phyloP scores from a whole-genome alignment of 1,284 basidiomycete species.

The Leccinum solheimii region DNA sequence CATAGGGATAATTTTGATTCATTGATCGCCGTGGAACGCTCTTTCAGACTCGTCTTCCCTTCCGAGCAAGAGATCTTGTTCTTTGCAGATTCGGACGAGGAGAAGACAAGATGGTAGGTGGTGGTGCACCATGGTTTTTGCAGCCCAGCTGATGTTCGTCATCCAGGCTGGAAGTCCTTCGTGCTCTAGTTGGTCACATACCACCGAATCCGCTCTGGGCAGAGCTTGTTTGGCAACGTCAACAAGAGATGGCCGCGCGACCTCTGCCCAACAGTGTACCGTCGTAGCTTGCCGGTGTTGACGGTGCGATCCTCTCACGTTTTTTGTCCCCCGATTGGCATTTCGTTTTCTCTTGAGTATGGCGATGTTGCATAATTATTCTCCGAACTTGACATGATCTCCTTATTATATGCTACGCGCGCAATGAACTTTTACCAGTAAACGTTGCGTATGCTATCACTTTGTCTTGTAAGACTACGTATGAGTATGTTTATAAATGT shows the following conservation, averaged over 20 bases:
- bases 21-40: conserved; percentile 75
- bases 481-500: conserved; percentile 12
- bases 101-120: conserved; percentile 86
- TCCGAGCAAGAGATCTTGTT: conserved; percentile 83
- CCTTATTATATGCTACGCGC: conserved; percentile 21
- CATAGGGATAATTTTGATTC: conserved; percentile 68
- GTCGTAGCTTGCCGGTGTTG: conserved; percentile 9
- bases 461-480: conserved; percentile 21
- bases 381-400: conserved; percentile 2
- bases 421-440: conserved; percentile 1
- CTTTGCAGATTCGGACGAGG: conserved; percentile 88
- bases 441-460: conserved; percentile 13
- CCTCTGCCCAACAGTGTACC: conserved; percentile 1
- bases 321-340: conserved; percentile 8
- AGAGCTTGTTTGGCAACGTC: conserved; percentile 80
- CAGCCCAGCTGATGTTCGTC: conserved; percentile 5
- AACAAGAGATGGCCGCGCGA: conserved; percentile 45
- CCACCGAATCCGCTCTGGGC: conserved; percentile 91
- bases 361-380: not conserved
- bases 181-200: conserved; percentile 80
- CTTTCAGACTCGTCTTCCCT: conserved; percentile 84
- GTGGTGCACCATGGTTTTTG: conserved; percentile 29
- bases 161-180: conserved; percentile 77
- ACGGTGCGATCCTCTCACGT: not conserved
- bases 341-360: conserved; percentile 9